These are phyloP conservation scores for Buddleja alternifolia DNA, from an alignment of 257 asterid genomes.

Conservation along the genomic window DNA sequence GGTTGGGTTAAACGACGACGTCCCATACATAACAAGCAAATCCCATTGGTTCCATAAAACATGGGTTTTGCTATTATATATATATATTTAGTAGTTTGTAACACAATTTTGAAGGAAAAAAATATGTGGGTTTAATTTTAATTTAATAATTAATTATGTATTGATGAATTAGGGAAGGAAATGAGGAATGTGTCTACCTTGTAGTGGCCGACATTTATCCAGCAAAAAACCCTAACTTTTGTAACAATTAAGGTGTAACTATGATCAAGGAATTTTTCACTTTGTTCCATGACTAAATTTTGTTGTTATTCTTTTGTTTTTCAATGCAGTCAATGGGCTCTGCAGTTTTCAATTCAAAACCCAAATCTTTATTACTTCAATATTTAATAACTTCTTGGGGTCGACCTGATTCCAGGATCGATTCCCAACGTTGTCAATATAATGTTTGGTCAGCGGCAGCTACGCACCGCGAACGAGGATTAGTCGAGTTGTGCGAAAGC, in stretches of 20 bases:
- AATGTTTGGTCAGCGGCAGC: too few species aligned
- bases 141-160: not conserved
- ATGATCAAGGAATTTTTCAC: conserved; percentile 26
- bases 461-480: too few species aligned
- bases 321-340: conserved; percentile 39
- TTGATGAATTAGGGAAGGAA: conserved; percentile 39
- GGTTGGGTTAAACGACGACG: conserved; percentile 52
- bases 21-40: conserved; percentile 69
- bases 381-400: too few species aligned
- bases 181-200: conserved; percentile 48
- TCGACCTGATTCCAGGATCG: too few species aligned
- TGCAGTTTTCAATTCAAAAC: conserved; percentile 7
- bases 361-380: not conserved
- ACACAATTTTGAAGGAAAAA: conserved; percentile 15
- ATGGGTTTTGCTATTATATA: not conserved
- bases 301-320: not conserved
- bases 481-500: too few species aligned
- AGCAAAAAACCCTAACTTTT: conserved; percentile 32
- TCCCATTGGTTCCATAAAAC: conserved; percentile 55
- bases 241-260: conserved; percentile 33
- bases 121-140: not conserved
- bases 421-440: too few species aligned
- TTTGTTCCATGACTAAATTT: conserved; percentile 18
- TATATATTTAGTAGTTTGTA: too few species aligned
- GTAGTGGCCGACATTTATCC: conserved; percentile 56